Evolutionary conservation across 2,329 filamentous ascomycete species (phyloP).

Genomic region (Xylariaceae sp.): DNA sequence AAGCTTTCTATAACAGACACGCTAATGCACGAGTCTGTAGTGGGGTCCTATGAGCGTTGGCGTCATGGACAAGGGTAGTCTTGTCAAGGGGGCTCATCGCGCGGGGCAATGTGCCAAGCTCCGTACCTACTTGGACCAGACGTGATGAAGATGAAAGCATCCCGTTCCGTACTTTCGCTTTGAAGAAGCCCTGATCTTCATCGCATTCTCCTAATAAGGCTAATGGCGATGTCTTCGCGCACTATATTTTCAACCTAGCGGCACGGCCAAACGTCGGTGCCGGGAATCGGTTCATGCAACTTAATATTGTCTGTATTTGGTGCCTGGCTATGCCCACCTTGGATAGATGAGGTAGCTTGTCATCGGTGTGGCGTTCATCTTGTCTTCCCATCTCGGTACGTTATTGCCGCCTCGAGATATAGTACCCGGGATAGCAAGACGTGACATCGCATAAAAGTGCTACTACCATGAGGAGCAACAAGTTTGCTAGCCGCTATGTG

Average conservation of each 20-base stretch:
- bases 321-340: conserved; percentile 3
- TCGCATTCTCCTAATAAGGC: conserved; percentile 1
- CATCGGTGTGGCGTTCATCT: neutral
- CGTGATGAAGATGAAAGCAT: neutral
- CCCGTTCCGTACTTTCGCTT: neutral
- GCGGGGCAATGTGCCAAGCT: neutral
- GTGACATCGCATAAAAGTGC: conserved; percentile 12
- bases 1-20: conserved; percentile 10
- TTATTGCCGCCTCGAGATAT: neutral
- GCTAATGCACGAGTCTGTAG: too few relatives aligned
- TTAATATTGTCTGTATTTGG: neutral
- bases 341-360: conserved; percentile 2
- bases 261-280: too few relatives aligned
- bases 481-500: neutral
- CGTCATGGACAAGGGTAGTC: conserved; percentile 2
- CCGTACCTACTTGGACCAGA: neutral
- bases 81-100: neutral
- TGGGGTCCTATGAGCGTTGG: neutral
- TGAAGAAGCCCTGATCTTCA: conserved; percentile 4
- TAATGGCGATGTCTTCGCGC: neutral
- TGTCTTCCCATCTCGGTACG: neutral
- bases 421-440: conserved; percentile 1
- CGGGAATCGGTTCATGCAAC: conserved; percentile 1
- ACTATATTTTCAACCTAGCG: neutral
- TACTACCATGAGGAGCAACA: neutral